Conservation (phyloP, 2,329 filamentous ascomycete species). For the Botrytis sinoallii region DNA sequence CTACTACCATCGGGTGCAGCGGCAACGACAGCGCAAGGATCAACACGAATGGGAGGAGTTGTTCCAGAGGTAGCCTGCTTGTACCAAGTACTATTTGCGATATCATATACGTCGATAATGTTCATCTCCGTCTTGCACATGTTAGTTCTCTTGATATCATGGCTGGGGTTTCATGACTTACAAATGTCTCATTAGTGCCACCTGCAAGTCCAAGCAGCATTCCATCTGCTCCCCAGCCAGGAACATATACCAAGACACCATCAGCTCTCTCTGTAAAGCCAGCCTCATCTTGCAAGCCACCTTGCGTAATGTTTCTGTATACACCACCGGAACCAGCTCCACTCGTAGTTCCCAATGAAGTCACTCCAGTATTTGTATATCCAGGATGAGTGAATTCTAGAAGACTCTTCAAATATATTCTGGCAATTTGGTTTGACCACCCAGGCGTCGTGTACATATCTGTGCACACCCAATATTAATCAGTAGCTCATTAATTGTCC, state of each 20-base stretch:
- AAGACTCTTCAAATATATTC: conserved; percentile 70
- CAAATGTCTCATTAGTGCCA: conserved; percentile 65
- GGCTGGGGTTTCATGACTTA: conserved; percentile 38
- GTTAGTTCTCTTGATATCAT: conserved; percentile 17
- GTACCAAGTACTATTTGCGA: conserved; percentile 68
- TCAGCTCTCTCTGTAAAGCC: conserved; percentile 73
- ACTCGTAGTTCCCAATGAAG: conserved; percentile 49
- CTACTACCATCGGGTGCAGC: conserved; percentile 69
- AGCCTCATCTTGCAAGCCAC: conserved; percentile 61
- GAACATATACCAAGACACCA: conserved; percentile 68
- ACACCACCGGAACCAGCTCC: conserved; percentile 59
- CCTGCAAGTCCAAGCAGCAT: conserved; percentile 71
- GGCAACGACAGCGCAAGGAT: conserved; percentile 68
- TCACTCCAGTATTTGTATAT: conserved; percentile 60
- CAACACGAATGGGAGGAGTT: conserved; percentile 63
- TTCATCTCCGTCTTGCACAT: conserved; percentile 56
- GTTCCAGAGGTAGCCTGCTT: conserved; percentile 66
- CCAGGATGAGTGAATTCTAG: conserved; percentile 75
- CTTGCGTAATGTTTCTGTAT: conserved; percentile 72
- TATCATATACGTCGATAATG: conserved; percentile 73
- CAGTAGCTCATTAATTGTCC: background rate
- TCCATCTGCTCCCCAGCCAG: conserved; percentile 68
- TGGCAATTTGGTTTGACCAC: conserved; percentile 62
- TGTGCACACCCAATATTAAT: background rate
- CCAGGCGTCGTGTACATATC: conserved; percentile 53